phyloP scores from a whole-genome alignment of 1,139 yeast genomes.

The Hansenula anomala region DNA sequence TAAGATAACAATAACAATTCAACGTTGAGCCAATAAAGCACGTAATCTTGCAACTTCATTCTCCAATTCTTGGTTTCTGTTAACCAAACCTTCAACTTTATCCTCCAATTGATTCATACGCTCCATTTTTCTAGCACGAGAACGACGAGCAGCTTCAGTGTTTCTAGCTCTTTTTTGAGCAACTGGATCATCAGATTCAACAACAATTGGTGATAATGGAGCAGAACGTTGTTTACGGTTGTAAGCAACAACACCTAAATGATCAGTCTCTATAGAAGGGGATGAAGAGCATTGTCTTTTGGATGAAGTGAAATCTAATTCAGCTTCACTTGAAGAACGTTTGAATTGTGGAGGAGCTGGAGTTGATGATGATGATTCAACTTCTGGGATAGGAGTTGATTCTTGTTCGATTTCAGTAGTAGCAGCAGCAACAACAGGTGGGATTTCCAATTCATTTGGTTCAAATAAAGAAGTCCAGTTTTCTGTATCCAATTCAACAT shows the following conservation, averaged over 20 bases:
- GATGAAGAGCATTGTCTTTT: not conserved
- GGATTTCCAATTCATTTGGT: conserved; percentile 22
- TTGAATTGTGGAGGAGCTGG: conserved; percentile 11
- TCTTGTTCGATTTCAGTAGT: too few species aligned
- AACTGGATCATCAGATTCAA: conserved; percentile 54
- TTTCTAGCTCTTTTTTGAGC: conserved; percentile 87
- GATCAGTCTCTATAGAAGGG: conserved; percentile 34
- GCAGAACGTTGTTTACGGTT: conserved; percentile 55
- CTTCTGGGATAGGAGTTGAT: too few species aligned
- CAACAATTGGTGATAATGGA: conserved; percentile 66
- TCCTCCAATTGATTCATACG: conserved; percentile 80
- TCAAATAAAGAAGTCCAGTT: conserved; percentile 63
- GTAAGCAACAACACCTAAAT: conserved; percentile 59
- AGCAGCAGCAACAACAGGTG: conserved; percentile 2
- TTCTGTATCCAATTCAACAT: conserved; percentile 41
- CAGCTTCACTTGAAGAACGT: conserved; percentile 21
- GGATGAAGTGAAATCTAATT: conserved; percentile 5
- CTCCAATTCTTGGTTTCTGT: conserved; percentile 50
- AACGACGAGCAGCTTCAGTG: conserved; percentile 95
- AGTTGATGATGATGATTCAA: conserved; percentile 25
- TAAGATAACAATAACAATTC: too few species aligned
- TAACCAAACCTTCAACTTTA: conserved; percentile 60
- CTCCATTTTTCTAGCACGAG: conserved; percentile 89
- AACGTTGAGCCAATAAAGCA: conserved; percentile 31
- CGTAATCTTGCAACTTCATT: conserved; percentile 55